Base-by-base conservation (phyloP, 2,329 filamentous ascomycete species). In the Balansia obtecta region DNA sequence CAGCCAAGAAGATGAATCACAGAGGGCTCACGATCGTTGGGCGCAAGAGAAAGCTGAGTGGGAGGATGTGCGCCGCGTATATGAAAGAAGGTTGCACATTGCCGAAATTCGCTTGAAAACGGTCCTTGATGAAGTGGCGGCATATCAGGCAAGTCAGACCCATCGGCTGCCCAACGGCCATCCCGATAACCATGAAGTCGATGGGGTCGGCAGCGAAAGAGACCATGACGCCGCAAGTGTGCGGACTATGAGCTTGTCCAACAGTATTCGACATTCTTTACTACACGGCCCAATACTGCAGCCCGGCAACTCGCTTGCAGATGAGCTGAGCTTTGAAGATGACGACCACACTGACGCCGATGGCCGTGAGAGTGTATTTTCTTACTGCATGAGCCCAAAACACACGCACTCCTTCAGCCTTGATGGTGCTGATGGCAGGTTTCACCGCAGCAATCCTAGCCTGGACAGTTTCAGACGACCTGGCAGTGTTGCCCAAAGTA, bases 271-370 rank as follows among this genome's bases (percentile, higher is more conserved):
- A 32, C 87, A 84, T 61, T 94, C 89, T 2, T 69, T 84, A 22
- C 71, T 86, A 54, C 82, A 75, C 54, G 73, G 74, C 4, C 65
- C 71, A 10, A 68, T 71, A 18, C 84, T 83, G 61, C 61, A 70
- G 4, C 82, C 80, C 58, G 86, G 85, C 1, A 68, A 88, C 52
- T 95, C 85, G 54, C 74, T 98, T 40, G 93, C 93, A 0, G 90
- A 97, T 58, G 93, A 98, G 68, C 76, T 98, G 50, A 83, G 87
- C 54, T 86, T 95, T 54, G 86, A 91, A 50, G 87, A 90, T 33
- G 75, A 79, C 42, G 77, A 80, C 50, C 72, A 86, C 54, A 84
- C 85, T 37, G 83, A 90, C 55, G 77, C 83, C 43, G 85, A 88
- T 46, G 82, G 83, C 1, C 79, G 82, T 38, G 77, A 83, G 50